Evolutionary conservation across 768 basidiomycete species (phyloP).

Genomic region (Rhodotorula diobovata): DNA sequence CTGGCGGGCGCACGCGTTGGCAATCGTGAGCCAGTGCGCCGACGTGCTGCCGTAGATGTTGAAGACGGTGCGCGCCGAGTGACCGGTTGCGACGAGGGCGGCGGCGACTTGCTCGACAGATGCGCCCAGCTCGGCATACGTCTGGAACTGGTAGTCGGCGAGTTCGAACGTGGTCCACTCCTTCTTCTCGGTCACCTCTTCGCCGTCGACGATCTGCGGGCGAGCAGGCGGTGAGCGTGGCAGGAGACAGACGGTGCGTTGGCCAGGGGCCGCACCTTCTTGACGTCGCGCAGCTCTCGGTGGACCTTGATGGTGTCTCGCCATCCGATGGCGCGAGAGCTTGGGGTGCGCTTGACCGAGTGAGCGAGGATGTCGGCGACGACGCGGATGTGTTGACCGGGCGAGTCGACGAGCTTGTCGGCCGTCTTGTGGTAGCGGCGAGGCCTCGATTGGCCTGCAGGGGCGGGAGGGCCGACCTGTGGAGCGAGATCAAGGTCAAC

Average conservation of each 20-base stretch:
- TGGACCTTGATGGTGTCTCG: conserved; percentile 65
- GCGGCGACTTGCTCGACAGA: conserved; percentile 62
- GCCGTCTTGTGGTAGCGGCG: conserved; percentile 4
- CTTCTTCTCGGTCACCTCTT: conserved; percentile 80
- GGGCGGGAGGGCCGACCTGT: conserved; percentile 7
- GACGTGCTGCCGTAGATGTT: conserved; percentile 81
- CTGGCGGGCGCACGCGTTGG: conserved; percentile 67
- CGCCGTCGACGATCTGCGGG: conserved; percentile 73
- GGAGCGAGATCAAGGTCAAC: no score
- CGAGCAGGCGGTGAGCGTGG: background rate
- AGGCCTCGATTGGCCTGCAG: background rate
- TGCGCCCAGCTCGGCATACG: conserved; percentile 66
- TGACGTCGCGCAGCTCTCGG: conserved; percentile 84
- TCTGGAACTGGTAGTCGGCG: conserved; percentile 77
- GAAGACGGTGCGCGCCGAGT: conserved; percentile 68
- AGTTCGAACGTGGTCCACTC: conserved; percentile 94
- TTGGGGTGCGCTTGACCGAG: background rate
- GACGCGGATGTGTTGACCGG: conserved; percentile 11
- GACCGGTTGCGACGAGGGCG: conserved; percentile 55
- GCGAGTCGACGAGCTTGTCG: background rate
- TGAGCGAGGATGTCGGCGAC: conserved; percentile 22
- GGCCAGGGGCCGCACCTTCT: conserved; percentile 52
- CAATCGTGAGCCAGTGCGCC: conserved; percentile 79
- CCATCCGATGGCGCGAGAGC: conserved; percentile 65
- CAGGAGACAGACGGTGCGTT: no score